Conservation (phyloP, 75 land plant species). For the Cryptomeria japonica region DNA sequence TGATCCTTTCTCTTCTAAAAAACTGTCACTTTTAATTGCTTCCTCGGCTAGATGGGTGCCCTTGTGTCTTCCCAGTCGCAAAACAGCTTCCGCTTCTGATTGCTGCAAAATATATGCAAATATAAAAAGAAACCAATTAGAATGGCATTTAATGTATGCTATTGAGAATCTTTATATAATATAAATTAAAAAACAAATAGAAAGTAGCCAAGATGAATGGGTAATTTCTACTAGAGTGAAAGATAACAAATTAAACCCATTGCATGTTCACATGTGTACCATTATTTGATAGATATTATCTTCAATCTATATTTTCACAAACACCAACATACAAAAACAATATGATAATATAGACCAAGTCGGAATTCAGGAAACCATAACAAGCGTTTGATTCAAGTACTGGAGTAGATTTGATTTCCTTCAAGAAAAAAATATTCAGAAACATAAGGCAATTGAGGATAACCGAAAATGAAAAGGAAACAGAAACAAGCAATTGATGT, state of each 20-base stretch:
- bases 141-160: background rate
- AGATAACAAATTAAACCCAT: no score
- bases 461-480: background rate
- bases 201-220: background rate
- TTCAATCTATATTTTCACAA: background rate
- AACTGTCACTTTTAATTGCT: constrained; percentile 16
- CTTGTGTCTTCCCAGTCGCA: constrained; percentile 16
- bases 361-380: background rate
- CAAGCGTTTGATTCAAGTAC: background rate
- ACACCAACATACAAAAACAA: background rate
- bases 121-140: background rate
- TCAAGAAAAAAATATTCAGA: background rate
- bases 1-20: constrained; percentile 45
- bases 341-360: background rate
- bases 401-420: no score
- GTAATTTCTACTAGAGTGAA: background rate
- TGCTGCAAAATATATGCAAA: background rate
- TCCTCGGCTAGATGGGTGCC: constrained; percentile 21
- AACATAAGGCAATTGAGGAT: background rate
- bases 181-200: background rate
- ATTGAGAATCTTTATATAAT: background rate
- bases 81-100: background rate
- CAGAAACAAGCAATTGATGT: background rate
- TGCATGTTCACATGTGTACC: background rate
- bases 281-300: no score